These are phyloP conservation scores for Spergularia bocconei DNA, from an alignment of 148 eudicot species.

Conservation along the genomic window DNA sequence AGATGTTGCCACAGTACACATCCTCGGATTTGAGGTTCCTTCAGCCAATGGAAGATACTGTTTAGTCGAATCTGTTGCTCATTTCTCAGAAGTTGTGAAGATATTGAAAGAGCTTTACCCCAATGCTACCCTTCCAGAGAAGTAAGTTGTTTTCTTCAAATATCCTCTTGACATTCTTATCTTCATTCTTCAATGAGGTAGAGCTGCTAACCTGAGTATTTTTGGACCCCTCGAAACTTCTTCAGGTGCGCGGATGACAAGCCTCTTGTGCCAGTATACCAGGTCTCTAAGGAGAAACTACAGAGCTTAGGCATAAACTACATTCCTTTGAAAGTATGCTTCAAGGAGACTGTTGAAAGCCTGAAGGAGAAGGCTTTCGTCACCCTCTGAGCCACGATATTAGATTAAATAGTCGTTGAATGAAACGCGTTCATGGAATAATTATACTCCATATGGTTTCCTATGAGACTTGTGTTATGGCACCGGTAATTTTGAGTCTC, in stretches of 20 bases:
- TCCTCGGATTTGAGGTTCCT: constrained; percentile 32
- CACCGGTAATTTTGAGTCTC: too few species aligned
- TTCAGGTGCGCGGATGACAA: constrained; percentile 66
- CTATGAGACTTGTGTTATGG: too few species aligned
- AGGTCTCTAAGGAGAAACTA: constrained; percentile 45
- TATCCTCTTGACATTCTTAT: neutral
- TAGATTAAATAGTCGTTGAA: neutral
- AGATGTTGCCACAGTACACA: constrained; percentile 39
- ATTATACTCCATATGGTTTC: too few species aligned
- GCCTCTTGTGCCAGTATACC: constrained; percentile 40
- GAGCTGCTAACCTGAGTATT: too few species aligned
- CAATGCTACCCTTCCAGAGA: constrained; percentile 23
- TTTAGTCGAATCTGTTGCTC: constrained; percentile 26
- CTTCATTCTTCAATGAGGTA: neutral
- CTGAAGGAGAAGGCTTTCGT: constrained; percentile 56
- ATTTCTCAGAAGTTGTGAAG: constrained; percentile 27
- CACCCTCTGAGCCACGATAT: constrained; percentile 15
- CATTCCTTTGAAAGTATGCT: constrained; percentile 45
- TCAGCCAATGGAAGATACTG: constrained; percentile 37
- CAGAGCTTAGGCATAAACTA: constrained; percentile 50
- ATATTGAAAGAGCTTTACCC: constrained; percentile 33
- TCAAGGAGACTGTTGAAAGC: constrained; percentile 75
- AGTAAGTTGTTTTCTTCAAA: constrained; percentile 20
- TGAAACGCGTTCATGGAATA: neutral
- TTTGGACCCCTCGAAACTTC: neutral